These are phyloP conservation scores for Mycena galericulata DNA, from an alignment of 768 basidiomycete species.

Conservation along the genomic window DNA sequence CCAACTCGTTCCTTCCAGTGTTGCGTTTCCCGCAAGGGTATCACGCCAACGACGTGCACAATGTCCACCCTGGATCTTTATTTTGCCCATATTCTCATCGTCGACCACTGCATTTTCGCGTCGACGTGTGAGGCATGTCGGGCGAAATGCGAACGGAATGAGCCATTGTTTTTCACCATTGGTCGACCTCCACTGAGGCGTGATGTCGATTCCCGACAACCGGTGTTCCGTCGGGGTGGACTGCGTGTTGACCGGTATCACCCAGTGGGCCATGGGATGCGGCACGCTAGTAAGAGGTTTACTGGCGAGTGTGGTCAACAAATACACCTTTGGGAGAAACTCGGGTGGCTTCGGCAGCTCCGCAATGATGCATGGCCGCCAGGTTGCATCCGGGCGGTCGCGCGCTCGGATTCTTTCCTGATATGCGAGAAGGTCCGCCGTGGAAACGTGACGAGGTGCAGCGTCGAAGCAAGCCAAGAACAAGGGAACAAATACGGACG, in stretches of 20 bases:
- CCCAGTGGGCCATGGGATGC: neutral
- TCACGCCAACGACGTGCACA: neutral
- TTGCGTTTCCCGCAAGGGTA: neutral
- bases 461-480: slow-evolving; percentile 2
- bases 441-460: neutral
- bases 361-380: neutral
- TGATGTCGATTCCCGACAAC: neutral
- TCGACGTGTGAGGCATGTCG: neutral
- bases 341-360: neutral
- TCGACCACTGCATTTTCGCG: neutral
- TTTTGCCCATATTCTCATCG: neutral
- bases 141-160: neutral
- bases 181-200: neutral
- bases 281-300: neutral
- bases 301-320: neutral
- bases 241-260: neutral
- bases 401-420: neutral
- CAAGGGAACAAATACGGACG: neutral
- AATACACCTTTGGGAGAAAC: neutral
- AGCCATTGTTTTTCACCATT: neutral
- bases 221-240: too few species aligned
- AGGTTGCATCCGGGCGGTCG: neutral
- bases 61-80: neutral
- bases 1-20: neutral
- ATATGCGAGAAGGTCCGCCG: neutral